Evolutionary conservation across 2,329 filamentous ascomycete species (phyloP).

Genomic region (Byssochlamys sp.): DNA sequence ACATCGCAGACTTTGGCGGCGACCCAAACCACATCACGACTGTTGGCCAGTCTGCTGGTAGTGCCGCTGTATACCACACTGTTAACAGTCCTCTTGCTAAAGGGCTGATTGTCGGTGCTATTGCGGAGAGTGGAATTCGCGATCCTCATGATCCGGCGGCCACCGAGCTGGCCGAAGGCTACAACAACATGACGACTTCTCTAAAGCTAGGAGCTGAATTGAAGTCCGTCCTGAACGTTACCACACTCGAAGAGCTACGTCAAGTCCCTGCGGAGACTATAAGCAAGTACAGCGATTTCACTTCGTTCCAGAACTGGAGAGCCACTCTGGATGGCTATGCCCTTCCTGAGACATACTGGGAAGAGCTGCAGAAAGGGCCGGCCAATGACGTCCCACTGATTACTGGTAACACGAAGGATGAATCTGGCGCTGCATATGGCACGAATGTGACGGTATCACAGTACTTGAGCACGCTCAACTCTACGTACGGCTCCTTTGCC

Average conservation of each 20-base stretch:
- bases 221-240: constrained; percentile 30
- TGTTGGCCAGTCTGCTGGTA: constrained; percentile 25
- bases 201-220: constrained; percentile 20
- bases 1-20: constrained; percentile 15
- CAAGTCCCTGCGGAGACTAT: constrained; percentile 23
- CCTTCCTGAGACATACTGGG: constrained; percentile 13
- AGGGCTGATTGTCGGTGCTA: constrained; percentile 17
- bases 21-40: constrained; percentile 15
- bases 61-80: constrained; percentile 11
- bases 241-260: constrained; percentile 32
- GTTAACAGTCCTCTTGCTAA: constrained; percentile 17
- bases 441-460: constrained; percentile 5
- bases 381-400: constrained; percentile 19
- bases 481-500: constrained; percentile 4
- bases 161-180: constrained; percentile 15
- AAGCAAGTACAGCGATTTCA: constrained; percentile 16
- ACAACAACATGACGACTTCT: constrained; percentile 16
- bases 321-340: constrained; percentile 18
- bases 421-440: constrained; percentile 10
- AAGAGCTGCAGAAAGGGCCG: constrained; percentile 8
- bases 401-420: constrained; percentile 22
- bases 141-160: constrained; percentile 20
- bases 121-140: constrained; percentile 24
- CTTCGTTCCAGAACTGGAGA: constrained; percentile 7
- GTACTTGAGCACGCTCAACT: constrained; percentile 15